phyloP scores from a whole-genome alignment of 495 filamentous ascomycete species.

The Friedmanniomyces endolithicus region DNA sequence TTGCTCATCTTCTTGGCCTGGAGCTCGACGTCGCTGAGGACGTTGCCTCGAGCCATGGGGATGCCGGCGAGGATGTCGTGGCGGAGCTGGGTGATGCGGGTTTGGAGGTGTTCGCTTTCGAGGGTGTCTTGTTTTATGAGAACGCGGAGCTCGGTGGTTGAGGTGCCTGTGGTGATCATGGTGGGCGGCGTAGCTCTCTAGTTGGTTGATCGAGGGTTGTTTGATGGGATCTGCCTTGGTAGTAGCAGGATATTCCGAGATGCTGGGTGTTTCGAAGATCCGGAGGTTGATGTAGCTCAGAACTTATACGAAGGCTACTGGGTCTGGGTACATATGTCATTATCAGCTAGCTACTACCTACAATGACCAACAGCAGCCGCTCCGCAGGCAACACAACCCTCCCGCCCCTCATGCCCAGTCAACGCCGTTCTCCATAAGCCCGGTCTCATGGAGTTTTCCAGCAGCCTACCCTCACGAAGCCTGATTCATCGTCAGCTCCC shows the following conservation, averaged over 20 bases:
- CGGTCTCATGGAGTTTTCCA: not conserved
- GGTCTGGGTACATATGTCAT: not conserved
- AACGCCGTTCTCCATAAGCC: not conserved
- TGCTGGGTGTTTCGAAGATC: not conserved
- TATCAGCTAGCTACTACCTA: not conserved
- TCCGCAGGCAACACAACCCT: not conserved
- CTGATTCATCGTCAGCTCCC: not conserved
- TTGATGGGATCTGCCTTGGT: not conserved
- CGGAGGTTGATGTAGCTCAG: not conserved
- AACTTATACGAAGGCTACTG: not conserved
- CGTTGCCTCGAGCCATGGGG: not conserved
- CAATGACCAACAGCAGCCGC: not conserved
- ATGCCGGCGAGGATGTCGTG: not conserved
- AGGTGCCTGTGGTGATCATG: not conserved
- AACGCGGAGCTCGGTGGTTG: not conserved
- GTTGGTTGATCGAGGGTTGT: not conserved
- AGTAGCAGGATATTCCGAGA: not conserved
- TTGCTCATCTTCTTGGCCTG: slow-evolving; percentile 1
- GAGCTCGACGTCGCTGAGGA: not conserved
- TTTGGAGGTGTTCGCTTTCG: not conserved
- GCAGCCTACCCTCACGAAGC: not conserved
- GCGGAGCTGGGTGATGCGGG: not conserved
- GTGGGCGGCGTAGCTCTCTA: not conserved
- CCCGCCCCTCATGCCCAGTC: not conserved
- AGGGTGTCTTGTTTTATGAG: not conserved